Base-by-base conservation (phyloP, 352 stramenopile genomes). In the Phytopythium chamaehyphon region DNA sequence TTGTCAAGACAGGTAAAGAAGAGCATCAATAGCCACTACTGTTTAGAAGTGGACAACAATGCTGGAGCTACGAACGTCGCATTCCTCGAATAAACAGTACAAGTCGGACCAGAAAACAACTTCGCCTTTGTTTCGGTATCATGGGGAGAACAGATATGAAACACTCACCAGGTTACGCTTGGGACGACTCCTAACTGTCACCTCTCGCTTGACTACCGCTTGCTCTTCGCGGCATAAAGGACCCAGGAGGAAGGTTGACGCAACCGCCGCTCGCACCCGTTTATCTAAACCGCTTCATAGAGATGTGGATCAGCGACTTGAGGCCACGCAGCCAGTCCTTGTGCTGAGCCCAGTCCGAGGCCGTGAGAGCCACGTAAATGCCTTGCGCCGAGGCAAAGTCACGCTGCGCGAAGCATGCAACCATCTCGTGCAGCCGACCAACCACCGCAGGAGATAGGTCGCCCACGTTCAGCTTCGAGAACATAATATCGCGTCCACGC, bases 311-410 rank as follows among this genome's bases (percentile, higher is more conserved):
- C 59, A 98, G 77, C 62, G 90, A 94, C 67, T 99, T 99, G 67
- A 98, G 79, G 14, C 94, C 95, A 65, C 97, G 97, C 56, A 98
- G 84, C 95, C 95, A 99, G 82, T 98, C 96, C 76, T 98, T 98
- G 83, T 99, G 94, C 53, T 95, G 86, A 57, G 86, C 81, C 96
- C 96, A 99, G 52, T 98, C 89, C 47, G 83, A 95, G 47, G 85
- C 94, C 23, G 96, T 96, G 22, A 98, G 71, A 35, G 67, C 75
- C 50, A 95, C 95, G 59, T 98, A 87, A 46, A 98, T 88, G 36
- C 73, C 57, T 52, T 91, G 80, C 47, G 84, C 84, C 18, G 65
- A 77, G 38, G 59, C 76, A 65, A 92, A 93, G 69, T 95, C 83
- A 37, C 77, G 76, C 47, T 86, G 76, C 26, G 61, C 77, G 51